These are phyloP conservation scores for Pyrus communis DNA, from an alignment of 306 rosid species.

Conservation along the genomic window DNA sequence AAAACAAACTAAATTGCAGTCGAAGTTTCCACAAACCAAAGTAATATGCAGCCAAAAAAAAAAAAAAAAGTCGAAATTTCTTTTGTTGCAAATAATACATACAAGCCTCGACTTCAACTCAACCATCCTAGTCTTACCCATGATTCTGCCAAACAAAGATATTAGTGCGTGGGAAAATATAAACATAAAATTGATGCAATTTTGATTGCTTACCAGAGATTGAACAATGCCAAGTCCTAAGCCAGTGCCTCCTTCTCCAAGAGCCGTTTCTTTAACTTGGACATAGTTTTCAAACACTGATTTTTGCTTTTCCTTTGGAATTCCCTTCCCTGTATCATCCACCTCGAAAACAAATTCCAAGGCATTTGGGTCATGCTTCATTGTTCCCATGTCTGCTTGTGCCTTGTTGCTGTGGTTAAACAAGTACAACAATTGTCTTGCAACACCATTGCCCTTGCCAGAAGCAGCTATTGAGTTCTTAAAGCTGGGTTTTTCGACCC, in stretches of 20 bases:
- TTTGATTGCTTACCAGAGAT: slow-evolving; percentile 45
- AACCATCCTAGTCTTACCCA: too few relatives aligned
- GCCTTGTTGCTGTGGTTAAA: slow-evolving; percentile 26
- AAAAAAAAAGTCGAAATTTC: too few relatives aligned
- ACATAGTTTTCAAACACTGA: slow-evolving; percentile 68
- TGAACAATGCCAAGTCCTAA: slow-evolving; percentile 92
- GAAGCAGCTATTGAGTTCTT: slow-evolving; percentile 32
- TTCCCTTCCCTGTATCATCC: slow-evolving; percentile 87
- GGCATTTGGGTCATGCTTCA: slow-evolving; percentile 22
- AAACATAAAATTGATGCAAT: not conserved
- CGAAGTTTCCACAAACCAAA: too few relatives aligned
- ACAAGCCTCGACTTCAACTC: too few relatives aligned
- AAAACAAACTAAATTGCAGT: too few relatives aligned
- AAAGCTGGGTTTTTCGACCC: slow-evolving; percentile 45
- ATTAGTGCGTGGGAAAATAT: too few relatives aligned
- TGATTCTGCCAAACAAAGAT: too few relatives aligned
- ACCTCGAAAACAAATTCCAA: slow-evolving; percentile 70
- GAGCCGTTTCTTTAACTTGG: slow-evolving; percentile 58
- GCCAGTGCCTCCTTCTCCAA: slow-evolving; percentile 71
- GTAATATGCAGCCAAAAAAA: too few relatives aligned
- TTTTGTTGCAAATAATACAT: too few relatives aligned
- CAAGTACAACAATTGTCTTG: slow-evolving; percentile 21
- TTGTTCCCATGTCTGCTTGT: slow-evolving; percentile 18
- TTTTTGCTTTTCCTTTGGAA: slow-evolving; percentile 60
- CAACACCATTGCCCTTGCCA: not conserved